Evolutionary conservation across 176 grass and related monocot genomes (phyloP).

Genomic region (Pontederia paniculata): DNA sequence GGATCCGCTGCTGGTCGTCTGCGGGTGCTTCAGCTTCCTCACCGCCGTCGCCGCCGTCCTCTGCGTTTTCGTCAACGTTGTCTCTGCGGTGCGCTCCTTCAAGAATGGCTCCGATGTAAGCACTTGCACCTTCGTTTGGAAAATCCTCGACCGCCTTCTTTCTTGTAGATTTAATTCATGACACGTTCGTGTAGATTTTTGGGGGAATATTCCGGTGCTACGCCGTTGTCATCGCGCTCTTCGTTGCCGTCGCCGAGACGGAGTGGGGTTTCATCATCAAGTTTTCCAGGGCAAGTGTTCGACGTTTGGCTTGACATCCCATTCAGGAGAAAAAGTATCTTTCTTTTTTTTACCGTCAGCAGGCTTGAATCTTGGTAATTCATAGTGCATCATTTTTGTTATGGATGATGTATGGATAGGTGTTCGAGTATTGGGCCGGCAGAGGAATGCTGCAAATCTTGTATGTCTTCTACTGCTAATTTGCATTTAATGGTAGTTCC

Average conservation of each 20-base stretch:
- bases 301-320: background rate
- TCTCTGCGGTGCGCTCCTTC: constrained; percentile 68
- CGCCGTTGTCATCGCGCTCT: constrained; percentile 58
- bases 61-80: constrained; percentile 68
- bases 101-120: constrained; percentile 37
- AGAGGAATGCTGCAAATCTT: constrained; percentile 96
- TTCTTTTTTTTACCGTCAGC: background rate
- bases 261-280: constrained; percentile 70
- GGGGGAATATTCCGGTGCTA: constrained; percentile 89
- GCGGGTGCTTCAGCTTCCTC: constrained; percentile 77
- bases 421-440: constrained; percentile 78
- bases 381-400: background rate
- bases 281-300: constrained; percentile 38
- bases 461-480: constrained; percentile 31
- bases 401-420: constrained; percentile 25
- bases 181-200: constrained; percentile 41
- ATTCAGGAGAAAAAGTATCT: background rate
- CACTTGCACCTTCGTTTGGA: background rate
- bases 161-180: background rate
- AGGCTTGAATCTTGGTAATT: background rate
- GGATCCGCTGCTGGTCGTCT: constrained; percentile 74
- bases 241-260: constrained; percentile 65
- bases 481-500: background rate
- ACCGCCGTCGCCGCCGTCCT: constrained; percentile 56
- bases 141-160: background rate